Conservation (phyloP, 352 stramenopile species). For the Globisporangium paroecandrum region DNA sequence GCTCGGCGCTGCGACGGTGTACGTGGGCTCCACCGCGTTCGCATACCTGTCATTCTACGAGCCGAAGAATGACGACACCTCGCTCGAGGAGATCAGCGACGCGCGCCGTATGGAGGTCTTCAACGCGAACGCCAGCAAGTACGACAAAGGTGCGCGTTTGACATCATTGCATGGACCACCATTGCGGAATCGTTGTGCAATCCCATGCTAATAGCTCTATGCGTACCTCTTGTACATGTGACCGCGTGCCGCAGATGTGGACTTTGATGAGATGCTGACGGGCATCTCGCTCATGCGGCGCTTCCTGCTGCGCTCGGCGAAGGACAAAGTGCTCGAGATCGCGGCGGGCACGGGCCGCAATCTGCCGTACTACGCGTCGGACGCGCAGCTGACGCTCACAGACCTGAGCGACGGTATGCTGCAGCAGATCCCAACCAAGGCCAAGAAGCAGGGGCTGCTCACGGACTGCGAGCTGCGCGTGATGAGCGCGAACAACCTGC, state of each 20-base stretch:
- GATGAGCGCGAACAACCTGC: constrained; percentile 56
- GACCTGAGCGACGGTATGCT: constrained; percentile 81
- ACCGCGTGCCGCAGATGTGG: constrained; percentile 41
- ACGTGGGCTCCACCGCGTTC: constrained; percentile 45
- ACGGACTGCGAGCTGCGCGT: constrained; percentile 37
- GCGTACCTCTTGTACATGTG: neutral
- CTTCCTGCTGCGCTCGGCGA: constrained; percentile 67
- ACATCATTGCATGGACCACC: neutral
- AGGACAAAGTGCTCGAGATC: constrained; percentile 90
- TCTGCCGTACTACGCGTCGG: constrained; percentile 82
- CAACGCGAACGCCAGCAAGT: constrained; percentile 65
- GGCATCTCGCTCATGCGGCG: constrained; percentile 79
- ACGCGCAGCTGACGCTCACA: constrained; percentile 51
- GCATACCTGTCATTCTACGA: constrained; percentile 80
- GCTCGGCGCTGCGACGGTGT: constrained; percentile 53
- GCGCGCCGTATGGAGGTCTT: constrained; percentile 58
- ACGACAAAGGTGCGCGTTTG: constrained; percentile 48
- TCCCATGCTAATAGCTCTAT: neutral
- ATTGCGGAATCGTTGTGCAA: neutral
- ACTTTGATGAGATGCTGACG: constrained; percentile 73
- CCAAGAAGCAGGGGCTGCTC: constrained; percentile 16
- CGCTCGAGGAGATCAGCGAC: constrained; percentile 36
- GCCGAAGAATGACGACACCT: constrained; percentile 30
- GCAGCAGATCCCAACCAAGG: constrained; percentile 35
- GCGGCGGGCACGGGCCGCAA: constrained; percentile 94